Conservation (phyloP, 129 eudicot genomes). For the Lactuca saligna region DNA sequence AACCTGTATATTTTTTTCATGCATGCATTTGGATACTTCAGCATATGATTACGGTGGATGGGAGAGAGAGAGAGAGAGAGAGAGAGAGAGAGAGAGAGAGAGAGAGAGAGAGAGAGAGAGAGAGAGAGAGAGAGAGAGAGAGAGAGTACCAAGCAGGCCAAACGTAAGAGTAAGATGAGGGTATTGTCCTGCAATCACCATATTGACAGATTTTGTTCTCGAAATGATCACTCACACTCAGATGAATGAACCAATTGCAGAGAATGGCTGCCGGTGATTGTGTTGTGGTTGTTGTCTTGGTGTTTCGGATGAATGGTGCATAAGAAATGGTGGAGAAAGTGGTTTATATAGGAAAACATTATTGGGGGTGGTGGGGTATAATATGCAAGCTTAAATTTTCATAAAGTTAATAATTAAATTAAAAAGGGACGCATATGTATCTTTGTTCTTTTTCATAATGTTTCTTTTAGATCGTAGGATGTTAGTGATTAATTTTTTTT, state of each 20-base stretch:
- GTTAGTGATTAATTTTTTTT: background rate
- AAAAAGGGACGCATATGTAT: background rate
- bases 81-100: background rate
- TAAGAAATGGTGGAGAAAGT: constrained; percentile 19
- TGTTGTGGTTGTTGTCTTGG: constrained; percentile 1
- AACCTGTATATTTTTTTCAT: background rate
- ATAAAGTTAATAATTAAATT: constrained; percentile 2
- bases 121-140: constrained; percentile 5
- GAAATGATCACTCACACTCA: constrained; percentile 30
- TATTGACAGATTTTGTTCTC: constrained; percentile 2
- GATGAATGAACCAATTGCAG: constrained; percentile 9
- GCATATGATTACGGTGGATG: background rate
- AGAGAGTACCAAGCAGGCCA: constrained; percentile 69
- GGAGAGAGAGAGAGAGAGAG: constrained; percentile 13
- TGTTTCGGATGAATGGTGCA: constrained; percentile 28
- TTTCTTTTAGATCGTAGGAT: constrained; percentile 14
- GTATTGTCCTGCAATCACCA: constrained; percentile 36
- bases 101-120: background rate
- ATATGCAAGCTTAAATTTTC: too few relatives aligned
- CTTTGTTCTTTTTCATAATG: constrained; percentile 3
- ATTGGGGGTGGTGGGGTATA: constrained; percentile 2
- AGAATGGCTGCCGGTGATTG: background rate
- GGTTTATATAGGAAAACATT: constrained; percentile 27
- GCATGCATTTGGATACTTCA: constrained; percentile 22
- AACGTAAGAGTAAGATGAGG: constrained; percentile 64